Conservation (phyloP, 1,284 basidiomycete genomes). For the Tilletia setariae region DNA sequence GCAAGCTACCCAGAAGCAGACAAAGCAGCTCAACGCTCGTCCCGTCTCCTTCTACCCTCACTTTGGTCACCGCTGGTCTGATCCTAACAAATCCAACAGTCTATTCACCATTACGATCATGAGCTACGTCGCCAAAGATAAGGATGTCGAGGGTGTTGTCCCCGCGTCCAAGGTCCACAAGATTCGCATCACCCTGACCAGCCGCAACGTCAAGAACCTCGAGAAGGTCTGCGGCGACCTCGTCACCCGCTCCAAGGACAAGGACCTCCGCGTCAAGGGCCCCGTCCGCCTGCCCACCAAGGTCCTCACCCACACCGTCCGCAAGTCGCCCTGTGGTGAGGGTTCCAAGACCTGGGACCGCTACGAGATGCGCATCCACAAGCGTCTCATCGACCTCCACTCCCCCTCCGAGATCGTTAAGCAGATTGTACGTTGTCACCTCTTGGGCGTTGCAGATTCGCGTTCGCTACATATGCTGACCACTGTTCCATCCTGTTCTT, state of each 20-base stretch:
- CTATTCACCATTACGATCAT: conserved; percentile 66
- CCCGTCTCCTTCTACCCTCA: not conserved
- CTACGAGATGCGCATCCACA: conserved; percentile 99
- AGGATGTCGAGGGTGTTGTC: conserved; percentile 70
- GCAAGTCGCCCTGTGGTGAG: conserved; percentile 76
- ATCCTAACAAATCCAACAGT: no score
- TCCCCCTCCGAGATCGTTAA: conserved; percentile 99
- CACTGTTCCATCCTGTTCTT: not conserved
- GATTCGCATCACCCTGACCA: conserved; percentile 98
- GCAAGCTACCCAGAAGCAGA: no score
- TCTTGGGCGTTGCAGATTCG: not conserved
- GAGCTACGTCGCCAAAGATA: conserved; percentile 99
- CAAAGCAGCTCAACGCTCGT: not conserved
- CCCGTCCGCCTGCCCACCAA: conserved; percentile 99
- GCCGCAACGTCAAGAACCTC: conserved; percentile 94
- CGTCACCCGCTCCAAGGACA: conserved; percentile 99
- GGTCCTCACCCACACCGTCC: conserved; percentile 96
- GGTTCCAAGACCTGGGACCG: conserved; percentile 99
- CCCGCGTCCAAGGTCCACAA: conserved; percentile 93
- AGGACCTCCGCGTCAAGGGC: conserved; percentile 98
- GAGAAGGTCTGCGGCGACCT: conserved; percentile 98
- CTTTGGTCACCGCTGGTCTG: conserved; percentile 59
- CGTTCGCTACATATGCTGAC: not conserved
- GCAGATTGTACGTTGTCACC: conserved; percentile 75
- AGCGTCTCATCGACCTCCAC: conserved; percentile 98